Percentiles rank a stretch among this genome's conserved stretches.
phyloP scores from a whole-genome alignment of 768 basidiomycete species.

The Omphalotus guepiniiformis region DNA sequence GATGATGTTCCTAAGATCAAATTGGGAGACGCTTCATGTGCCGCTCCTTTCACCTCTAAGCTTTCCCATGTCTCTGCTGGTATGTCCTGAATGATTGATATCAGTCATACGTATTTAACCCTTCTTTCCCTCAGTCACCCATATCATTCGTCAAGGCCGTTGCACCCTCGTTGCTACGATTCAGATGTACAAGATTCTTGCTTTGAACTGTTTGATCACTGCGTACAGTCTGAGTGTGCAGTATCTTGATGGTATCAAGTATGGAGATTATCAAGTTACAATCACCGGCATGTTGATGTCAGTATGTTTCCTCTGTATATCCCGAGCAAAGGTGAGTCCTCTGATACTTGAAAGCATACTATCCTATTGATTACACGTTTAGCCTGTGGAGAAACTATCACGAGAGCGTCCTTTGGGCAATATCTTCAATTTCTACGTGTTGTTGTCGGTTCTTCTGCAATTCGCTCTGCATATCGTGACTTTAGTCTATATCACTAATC shows the following conservation, averaged over 20 bases:
- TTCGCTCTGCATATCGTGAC: slow-evolving; percentile 91
- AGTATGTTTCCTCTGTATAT: slow-evolving; percentile 97
- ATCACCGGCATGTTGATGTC: slow-evolving; percentile 97
- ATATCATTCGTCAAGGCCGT: slow-evolving; percentile 97
- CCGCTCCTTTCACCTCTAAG: slow-evolving; percentile 98
- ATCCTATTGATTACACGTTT: not conserved
- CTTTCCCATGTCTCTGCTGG: slow-evolving; percentile 95
- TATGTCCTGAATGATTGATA: slow-evolving; percentile 33
- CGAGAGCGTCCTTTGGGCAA: slow-evolving; percentile 90
- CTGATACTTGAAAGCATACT: too few relatives aligned
- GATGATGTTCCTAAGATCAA: slow-evolving; percentile 97
- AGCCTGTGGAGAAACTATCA: slow-evolving; percentile 97
- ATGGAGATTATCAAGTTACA: slow-evolving; percentile 98
- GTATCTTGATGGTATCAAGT: slow-evolving; percentile 98
- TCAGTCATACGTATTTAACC: slow-evolving; percentile 4
- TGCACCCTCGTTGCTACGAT: slow-evolving; percentile 98
- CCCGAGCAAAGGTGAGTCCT: slow-evolving; percentile 80
- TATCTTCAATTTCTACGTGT: slow-evolving; percentile 95
- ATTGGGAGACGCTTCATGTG: slow-evolving; percentile 98
- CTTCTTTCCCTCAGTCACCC: slow-evolving; percentile 57
- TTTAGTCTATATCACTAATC: slow-evolving; percentile 88
- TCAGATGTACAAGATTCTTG: slow-evolving; percentile 99
- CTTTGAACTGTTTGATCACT: slow-evolving; percentile 95
- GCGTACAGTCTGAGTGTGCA: slow-evolving; percentile 98
- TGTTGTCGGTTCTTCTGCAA: slow-evolving; percentile 87